phyloP scores from a whole-genome alignment of 257 asterid species.

The Forsythia viridissima region DNA sequence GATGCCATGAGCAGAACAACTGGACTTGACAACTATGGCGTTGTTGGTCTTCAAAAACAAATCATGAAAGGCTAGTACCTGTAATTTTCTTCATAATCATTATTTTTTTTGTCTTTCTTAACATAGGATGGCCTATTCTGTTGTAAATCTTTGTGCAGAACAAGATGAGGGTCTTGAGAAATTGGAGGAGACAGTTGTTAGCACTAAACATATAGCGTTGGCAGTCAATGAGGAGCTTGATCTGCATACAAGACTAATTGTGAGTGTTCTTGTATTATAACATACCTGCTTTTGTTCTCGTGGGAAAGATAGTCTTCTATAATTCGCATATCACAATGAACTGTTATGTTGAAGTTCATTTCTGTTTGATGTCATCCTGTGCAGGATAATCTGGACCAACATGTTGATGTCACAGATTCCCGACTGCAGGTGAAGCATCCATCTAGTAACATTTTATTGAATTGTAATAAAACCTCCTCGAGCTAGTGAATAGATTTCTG shows the following conservation, averaged over 20 bases:
- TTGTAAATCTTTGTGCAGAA: constrained; percentile 43
- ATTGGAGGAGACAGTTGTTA: constrained; percentile 83
- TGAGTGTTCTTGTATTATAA: constrained; percentile 39
- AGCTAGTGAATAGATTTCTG: not conserved
- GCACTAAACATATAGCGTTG: constrained; percentile 95
- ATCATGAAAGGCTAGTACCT: constrained; percentile 79
- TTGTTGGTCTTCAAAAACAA: constrained; percentile 92
- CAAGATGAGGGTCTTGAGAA: constrained; percentile 95
- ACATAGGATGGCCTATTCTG: constrained; percentile 1
- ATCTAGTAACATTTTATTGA: not conserved
- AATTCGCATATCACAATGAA: not conserved
- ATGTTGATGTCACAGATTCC: constrained; percentile 83
- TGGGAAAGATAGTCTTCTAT: not conserved
- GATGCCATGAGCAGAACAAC: constrained; percentile 80
- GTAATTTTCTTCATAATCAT: constrained; percentile 11
- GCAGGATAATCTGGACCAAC: constrained; percentile 83
- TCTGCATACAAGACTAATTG: constrained; percentile 87
- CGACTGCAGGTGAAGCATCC: constrained; percentile 58
- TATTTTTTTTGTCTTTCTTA: not conserved
- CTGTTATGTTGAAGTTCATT: constrained; percentile 18
- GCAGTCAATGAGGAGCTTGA: constrained; percentile 96
- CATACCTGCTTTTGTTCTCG: not conserved
- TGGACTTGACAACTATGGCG: constrained; percentile 83
- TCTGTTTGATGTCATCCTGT: constrained; percentile 12
- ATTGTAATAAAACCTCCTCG: not conserved